These are phyloP conservation scores for Rhododendron ovatum DNA, from an alignment of 148 eudicot species.

Conservation along the genomic window DNA sequence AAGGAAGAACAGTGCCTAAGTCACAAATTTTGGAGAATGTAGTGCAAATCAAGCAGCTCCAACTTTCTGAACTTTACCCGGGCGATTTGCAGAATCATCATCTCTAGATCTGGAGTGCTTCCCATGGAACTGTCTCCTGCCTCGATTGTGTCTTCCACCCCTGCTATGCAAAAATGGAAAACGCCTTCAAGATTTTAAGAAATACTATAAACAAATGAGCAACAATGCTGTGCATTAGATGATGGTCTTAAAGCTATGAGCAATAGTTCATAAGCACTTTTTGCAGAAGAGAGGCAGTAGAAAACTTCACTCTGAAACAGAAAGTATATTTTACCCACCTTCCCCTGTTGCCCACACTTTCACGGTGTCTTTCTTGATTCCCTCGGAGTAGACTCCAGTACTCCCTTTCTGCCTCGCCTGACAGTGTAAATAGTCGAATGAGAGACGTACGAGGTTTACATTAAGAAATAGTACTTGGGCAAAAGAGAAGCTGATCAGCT, in stretches of 20 bases:
- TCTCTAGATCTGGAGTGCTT: constrained; percentile 55
- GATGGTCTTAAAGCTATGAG: not conserved
- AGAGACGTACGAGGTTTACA: not conserved
- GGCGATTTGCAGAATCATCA: constrained; percentile 44
- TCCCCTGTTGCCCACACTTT: constrained; percentile 46
- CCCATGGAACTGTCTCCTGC: constrained; percentile 57
- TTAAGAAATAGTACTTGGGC: not conserved
- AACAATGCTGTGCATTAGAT: not conserved
- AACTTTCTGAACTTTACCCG: constrained; percentile 57
- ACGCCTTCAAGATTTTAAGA: not conserved
- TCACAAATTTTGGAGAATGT: not conserved
- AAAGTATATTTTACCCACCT: constrained; percentile 27
- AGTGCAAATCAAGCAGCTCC: constrained; percentile 22
- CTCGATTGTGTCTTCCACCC: constrained; percentile 61
- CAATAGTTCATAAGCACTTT: not conserved
- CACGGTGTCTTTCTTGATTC: constrained; percentile 36
- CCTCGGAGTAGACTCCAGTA: constrained; percentile 69
- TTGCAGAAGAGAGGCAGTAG: not conserved
- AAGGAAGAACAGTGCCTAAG: not conserved
- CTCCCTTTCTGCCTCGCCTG: constrained; percentile 89
- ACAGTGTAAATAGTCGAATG: constrained; percentile 1
- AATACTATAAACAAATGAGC: not conserved
- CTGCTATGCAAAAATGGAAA: constrained; percentile 26
- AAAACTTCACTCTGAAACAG: not conserved
- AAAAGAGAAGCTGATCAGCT: not conserved